These are phyloP conservation scores for Sideroxylon spinosum DNA, from an alignment of 179 eudicot genomes.

Conservation along the genomic window DNA sequence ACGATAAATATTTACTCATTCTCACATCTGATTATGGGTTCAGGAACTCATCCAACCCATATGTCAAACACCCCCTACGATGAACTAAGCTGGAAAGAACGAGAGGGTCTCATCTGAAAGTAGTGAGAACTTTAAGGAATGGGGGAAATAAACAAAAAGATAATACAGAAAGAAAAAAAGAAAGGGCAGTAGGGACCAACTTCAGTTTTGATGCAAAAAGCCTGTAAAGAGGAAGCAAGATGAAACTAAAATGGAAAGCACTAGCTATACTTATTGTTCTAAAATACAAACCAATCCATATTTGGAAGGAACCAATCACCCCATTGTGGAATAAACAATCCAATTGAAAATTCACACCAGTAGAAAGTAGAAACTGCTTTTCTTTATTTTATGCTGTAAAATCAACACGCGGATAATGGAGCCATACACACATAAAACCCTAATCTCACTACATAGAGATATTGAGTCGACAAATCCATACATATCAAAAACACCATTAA, in stretches of 20 bases:
- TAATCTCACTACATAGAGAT: not conserved
- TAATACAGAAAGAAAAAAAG: not conserved
- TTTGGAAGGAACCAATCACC: constrained; percentile 3
- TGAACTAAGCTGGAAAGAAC: not conserved
- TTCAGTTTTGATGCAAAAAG: not conserved
- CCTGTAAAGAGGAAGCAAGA: not conserved
- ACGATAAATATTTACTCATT: no score
- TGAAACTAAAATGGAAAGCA: not conserved
- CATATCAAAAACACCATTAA: not conserved
- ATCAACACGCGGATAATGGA: not conserved
- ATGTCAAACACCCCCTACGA: no score
- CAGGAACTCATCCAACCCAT: no score
- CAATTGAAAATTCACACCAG: not conserved
- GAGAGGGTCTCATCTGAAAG: not conserved
- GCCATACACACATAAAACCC: constrained; percentile 1
- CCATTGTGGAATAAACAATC: not conserved
- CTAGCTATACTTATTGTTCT: not conserved
- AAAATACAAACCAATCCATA: not conserved
- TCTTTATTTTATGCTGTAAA: constrained; percentile 11
- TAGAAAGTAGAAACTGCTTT: not conserved
- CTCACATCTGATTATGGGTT: no score
- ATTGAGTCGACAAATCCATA: not conserved
- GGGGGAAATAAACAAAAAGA: not conserved
- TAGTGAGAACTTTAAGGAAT: no score
- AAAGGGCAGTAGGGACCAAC: not conserved